Percentiles rank a stretch among this genome's conserved stretches.
These are phyloP conservation scores for Nothophytophthora sp. DNA, from an alignment of 352 stramenopile species.

Conservation along the genomic window DNA sequence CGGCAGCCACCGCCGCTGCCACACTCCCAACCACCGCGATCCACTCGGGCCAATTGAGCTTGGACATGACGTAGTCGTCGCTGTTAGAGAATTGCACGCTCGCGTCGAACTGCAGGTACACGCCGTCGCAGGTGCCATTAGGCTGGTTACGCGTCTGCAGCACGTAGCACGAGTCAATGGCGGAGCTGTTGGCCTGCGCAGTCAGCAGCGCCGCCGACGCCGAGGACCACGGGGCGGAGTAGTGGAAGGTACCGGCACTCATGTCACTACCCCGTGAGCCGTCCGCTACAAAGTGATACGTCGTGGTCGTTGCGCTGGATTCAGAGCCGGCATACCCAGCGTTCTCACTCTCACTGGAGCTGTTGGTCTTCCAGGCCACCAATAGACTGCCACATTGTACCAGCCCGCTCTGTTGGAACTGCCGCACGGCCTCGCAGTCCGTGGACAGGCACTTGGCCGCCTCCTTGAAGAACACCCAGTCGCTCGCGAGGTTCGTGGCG, in stretches of 20 bases:
- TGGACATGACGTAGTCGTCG: slow-evolving; percentile 61
- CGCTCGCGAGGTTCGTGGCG: slow-evolving; percentile 47
- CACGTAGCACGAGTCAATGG: slow-evolving; percentile 59
- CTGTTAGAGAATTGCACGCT: slow-evolving; percentile 54
- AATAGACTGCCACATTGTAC: slow-evolving; percentile 72
- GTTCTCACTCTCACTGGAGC: slow-evolving; percentile 14
- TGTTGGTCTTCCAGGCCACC: slow-evolving; percentile 65
- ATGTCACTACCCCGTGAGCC: slow-evolving; percentile 65
- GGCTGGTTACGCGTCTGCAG: slow-evolving; percentile 76
- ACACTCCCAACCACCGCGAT: slow-evolving; percentile 61
- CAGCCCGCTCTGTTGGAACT: slow-evolving; percentile 65
- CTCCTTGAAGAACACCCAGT: slow-evolving; percentile 81
- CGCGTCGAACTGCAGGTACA: slow-evolving; percentile 71
- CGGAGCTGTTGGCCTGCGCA: slow-evolving; percentile 34
- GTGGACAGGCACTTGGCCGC: slow-evolving; percentile 44
- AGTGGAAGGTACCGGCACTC: slow-evolving; percentile 67
- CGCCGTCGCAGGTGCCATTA: slow-evolving; percentile 55
- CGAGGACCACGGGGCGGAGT: slow-evolving; percentile 36
- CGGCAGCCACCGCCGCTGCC: slow-evolving; percentile 42
- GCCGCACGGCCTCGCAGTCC: slow-evolving; percentile 58
- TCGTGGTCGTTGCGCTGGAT: slow-evolving; percentile 18
- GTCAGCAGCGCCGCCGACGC: slow-evolving; percentile 18
- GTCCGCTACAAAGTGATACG: slow-evolving; percentile 79
- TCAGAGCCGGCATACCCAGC: slow-evolving; percentile 7
- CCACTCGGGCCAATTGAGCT: slow-evolving; percentile 52